Evolutionary conservation across 2,329 filamentous ascomycete genomes (phyloP).

Genomic region (Karstenula rhodostoma): DNA sequence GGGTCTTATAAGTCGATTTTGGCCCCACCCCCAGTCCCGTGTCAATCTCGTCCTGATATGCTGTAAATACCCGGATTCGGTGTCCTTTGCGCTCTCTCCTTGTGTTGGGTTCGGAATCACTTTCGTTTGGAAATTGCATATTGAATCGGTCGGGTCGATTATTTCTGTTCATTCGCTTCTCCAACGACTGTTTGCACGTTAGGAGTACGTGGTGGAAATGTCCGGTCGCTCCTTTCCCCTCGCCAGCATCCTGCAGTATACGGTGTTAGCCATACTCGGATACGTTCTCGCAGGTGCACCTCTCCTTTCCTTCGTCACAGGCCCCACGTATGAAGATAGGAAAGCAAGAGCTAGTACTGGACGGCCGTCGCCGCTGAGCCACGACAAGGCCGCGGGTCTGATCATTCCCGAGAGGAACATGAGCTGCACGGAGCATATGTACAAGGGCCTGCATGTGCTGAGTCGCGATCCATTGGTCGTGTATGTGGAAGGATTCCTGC

Average conservation of each 20-base stretch:
- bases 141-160: not conserved
- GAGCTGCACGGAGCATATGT: constrained; percentile 49
- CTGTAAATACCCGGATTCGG: not conserved
- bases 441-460: constrained; percentile 57
- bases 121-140: not conserved
- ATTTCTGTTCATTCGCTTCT: not conserved
- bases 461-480: constrained; percentile 63
- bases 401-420: constrained; percentile 52
- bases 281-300: constrained; percentile 50
- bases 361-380: constrained; percentile 5
- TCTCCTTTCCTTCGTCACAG: constrained; percentile 30
- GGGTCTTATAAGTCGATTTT: not conserved
- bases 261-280: constrained; percentile 35
- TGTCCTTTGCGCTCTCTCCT: constrained; percentile 1
- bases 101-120: not conserved
- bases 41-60: not conserved
- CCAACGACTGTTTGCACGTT: not conserved
- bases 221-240: constrained; percentile 25
- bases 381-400: constrained; percentile 46
- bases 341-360: constrained; percentile 13
- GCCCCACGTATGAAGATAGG: not conserved
- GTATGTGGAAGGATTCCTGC: constrained; percentile 66
- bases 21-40: constrained; percentile 1
- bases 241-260: constrained; percentile 41
- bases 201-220: constrained; percentile 4